phyloP scores from a whole-genome alignment of 139 green algal genomes.

The Limnomonas spitsbergensis region DNA sequence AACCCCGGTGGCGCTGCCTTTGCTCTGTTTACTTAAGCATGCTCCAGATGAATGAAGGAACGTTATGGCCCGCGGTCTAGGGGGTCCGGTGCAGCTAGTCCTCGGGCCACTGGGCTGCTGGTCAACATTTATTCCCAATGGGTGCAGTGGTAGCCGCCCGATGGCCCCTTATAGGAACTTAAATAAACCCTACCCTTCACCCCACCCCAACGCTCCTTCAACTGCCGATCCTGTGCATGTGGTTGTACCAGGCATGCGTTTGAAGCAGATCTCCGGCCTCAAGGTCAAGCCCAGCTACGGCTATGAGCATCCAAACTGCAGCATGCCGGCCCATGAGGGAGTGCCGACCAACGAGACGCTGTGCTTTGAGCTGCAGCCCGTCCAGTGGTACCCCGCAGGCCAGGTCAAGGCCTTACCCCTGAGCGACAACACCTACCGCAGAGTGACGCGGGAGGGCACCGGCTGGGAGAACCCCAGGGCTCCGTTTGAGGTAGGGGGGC shows the following conservation, averaged over 20 bases:
- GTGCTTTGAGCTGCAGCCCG: slow-evolving; percentile 60
- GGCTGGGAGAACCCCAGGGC: slow-evolving; percentile 72
- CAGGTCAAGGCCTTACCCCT: slow-evolving; percentile 1
- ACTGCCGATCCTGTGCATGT: too few species aligned
- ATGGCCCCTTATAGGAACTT: too few species aligned
- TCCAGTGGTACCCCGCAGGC: slow-evolving; percentile 28
- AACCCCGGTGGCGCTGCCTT: neutral
- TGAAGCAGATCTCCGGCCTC: slow-evolving; percentile 46
- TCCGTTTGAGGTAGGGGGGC: slow-evolving; percentile 68
- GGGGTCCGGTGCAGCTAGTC: too few species aligned
- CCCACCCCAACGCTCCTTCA: too few species aligned
- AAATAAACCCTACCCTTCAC: too few species aligned
- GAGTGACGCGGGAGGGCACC: slow-evolving; percentile 41
- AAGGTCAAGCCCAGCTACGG: slow-evolving; percentile 65
- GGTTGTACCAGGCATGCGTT: slow-evolving; percentile 61
- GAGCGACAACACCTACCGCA: slow-evolving; percentile 40
- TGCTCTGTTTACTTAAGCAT: too few species aligned
- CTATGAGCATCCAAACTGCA: slow-evolving; percentile 63
- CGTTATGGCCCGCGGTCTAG: too few species aligned
- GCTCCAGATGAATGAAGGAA: too few species aligned
- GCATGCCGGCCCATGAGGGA: slow-evolving; percentile 45
- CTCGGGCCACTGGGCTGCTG: too few species aligned
- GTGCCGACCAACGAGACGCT: slow-evolving; percentile 31
- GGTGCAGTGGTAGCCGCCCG: too few species aligned
- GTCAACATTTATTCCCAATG: too few species aligned